phyloP scores from a whole-genome alignment of 495 filamentous ascomycete species.

The Extremus antarcticus region DNA sequence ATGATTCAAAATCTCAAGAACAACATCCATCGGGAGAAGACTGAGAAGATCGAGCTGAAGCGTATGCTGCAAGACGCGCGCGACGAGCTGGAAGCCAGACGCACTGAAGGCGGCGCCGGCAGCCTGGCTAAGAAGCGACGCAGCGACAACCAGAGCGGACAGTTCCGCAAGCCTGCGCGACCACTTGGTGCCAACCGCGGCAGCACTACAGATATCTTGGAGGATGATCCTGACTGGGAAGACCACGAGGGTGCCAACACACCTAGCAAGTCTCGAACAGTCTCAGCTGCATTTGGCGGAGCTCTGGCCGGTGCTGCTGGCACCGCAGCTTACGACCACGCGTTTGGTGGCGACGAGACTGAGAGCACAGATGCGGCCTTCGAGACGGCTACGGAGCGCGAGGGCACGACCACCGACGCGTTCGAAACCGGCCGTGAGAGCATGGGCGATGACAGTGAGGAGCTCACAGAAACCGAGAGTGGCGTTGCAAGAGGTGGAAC shows the following conservation, averaged over 20 bases:
- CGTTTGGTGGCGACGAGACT: slow-evolving; percentile 32
- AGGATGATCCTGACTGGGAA: slow-evolving; percentile 82
- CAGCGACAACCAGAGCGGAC: slow-evolving; percentile 22
- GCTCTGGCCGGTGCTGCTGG: slow-evolving; percentile 35
- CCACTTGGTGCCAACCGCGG: slow-evolving; percentile 69
- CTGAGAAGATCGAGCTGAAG: slow-evolving; percentile 89
- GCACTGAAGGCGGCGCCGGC: slow-evolving; percentile 45
- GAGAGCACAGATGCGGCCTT: slow-evolving; percentile 71
- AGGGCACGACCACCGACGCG: slow-evolving; percentile 73
- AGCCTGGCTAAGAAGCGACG: slow-evolving; percentile 49
- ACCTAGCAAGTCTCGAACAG: slow-evolving; percentile 34
- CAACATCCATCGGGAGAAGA: slow-evolving; percentile 93
- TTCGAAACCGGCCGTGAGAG: slow-evolving; percentile 85
- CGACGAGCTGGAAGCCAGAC: slow-evolving; percentile 76
- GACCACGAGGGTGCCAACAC: slow-evolving; percentile 51
- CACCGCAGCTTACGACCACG: slow-evolving; percentile 49
- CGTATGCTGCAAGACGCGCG: slow-evolving; percentile 92
- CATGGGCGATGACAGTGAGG: slow-evolving; percentile 68
- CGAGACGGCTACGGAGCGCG: slow-evolving; percentile 74
- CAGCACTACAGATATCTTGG: slow-evolving; percentile 61
- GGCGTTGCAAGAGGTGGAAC: slow-evolving; percentile 3
- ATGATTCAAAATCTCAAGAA: slow-evolving; percentile 92
- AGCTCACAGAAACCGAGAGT: slow-evolving; percentile 76
- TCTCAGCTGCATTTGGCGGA: slow-evolving; percentile 23
- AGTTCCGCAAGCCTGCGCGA: slow-evolving; percentile 65